phyloP scores from a whole-genome alignment of 352 stramenopile genomes.

The Globisporangium okanoganense region DNA sequence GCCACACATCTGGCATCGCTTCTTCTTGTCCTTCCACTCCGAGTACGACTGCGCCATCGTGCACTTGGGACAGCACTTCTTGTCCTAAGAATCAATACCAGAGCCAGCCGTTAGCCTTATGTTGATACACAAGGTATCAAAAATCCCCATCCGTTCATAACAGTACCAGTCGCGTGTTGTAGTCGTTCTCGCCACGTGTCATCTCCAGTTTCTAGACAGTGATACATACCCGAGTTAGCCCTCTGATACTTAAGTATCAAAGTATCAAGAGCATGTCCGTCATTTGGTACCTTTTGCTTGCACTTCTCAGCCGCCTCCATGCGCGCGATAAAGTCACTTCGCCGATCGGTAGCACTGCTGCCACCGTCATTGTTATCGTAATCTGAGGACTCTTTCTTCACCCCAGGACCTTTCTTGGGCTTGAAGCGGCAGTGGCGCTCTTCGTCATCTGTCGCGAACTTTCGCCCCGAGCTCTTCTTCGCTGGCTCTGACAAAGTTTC shows the following conservation, averaged over 20 bases:
- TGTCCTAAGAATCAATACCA: slow-evolving; percentile 37
- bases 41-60: slow-evolving; percentile 68
- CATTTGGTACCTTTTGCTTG: slow-evolving; percentile 50
- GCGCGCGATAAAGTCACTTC: slow-evolving; percentile 53
- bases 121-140: neutral
- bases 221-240: neutral
- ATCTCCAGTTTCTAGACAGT: slow-evolving; percentile 59
- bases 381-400: slow-evolving; percentile 25
- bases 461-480: slow-evolving; percentile 31
- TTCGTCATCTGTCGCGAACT: slow-evolving; percentile 73
- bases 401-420: slow-evolving; percentile 19
- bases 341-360: neutral
- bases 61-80: slow-evolving; percentile 76
- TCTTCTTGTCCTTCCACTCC: slow-evolving; percentile 86
- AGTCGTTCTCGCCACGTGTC: slow-evolving; percentile 73
- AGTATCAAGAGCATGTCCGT: neutral
- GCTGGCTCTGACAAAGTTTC: slow-evolving; percentile 51
- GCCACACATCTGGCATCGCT: slow-evolving; percentile 74
- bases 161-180: slow-evolving; percentile 50
- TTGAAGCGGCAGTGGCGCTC: slow-evolving; percentile 71
- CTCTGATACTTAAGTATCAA: neutral
- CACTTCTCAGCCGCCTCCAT: slow-evolving; percentile 82
- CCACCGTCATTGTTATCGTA: slow-evolving; percentile 21
- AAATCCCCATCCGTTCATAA: no score
- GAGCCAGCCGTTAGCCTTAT: neutral